Percentiles rank a stretch among this genome's conserved stretches.
phyloP scores from a whole-genome alignment of 805 yeast genomes.

The Metschnikowia santaceciliae region DNA sequence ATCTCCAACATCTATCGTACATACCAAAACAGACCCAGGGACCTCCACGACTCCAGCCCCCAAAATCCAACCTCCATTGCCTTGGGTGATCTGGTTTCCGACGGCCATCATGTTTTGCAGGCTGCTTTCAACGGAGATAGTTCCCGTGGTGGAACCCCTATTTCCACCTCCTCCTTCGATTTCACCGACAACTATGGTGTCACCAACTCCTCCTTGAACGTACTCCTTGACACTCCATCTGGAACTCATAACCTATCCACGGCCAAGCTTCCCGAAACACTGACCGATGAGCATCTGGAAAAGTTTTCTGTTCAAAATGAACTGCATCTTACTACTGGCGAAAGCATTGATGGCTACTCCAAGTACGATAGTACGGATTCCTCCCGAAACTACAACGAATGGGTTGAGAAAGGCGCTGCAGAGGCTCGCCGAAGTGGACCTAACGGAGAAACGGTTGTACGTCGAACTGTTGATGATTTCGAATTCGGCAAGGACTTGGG shows the following conservation, averaged over 20 bases:
- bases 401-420: constrained; percentile 38
- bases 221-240: constrained; percentile 29
- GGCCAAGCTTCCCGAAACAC: constrained; percentile 2
- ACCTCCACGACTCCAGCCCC: not conserved
- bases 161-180: constrained; percentile 29
- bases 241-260: constrained; percentile 15
- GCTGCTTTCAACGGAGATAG: constrained; percentile 14
- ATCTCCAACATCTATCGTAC: constrained; percentile 14
- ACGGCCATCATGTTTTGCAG: not conserved
- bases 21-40: constrained; percentile 1
- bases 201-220: constrained; percentile 36
- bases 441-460: constrained; percentile 22
- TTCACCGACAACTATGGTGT: constrained; percentile 24
- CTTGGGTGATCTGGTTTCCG: not conserved
- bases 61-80: not conserved
- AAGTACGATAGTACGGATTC: constrained; percentile 5
- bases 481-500: constrained; percentile 40
- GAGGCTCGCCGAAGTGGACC: constrained; percentile 9
- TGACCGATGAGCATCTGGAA: constrained; percentile 1
- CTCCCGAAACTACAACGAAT: constrained; percentile 18
- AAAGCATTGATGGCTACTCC: constrained; percentile 13
- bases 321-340: constrained; percentile 7
- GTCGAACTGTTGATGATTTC: constrained; percentile 39
- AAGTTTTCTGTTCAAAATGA: not conserved
- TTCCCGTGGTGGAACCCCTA: constrained; percentile 29